Base-by-base conservation (phyloP, 768 basidiomycete genomes). In the Lentinula lateritia region DNA sequence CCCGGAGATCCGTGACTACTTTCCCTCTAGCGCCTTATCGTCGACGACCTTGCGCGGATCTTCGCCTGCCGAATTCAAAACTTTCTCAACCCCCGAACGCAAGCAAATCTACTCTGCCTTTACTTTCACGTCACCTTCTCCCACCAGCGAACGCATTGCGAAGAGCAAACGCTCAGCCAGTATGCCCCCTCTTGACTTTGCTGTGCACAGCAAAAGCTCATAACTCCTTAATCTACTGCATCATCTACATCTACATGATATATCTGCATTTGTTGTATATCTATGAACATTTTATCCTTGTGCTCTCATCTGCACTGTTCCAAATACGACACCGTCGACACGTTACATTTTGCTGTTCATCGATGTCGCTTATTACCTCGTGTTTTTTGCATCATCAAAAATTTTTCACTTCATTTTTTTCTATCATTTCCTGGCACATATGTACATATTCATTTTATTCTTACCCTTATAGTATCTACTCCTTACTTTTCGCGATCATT, bases 111-210 rank as follows among this genome's bases (percentile, higher is more conserved):
- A 89, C 70, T 79, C 88, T 20, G 80, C 88, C 4, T 92, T 92
- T 70, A 92, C 90, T 3, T 92, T 92, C 75, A 81, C 85, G 15
- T 87, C 89, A 1, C 90, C 90, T 6, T 87, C 87, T 1, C 84
- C 83, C 9, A 77, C 83, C 0, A 79, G 81, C 57, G 74, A 82
- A 61, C 84, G 85, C 60, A 81, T 80, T 73, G 50, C 48, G 13
- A 60, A 42, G 12, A 42, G 8, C 43, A 43, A 28, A 23, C 59
- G 59, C 59, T 18, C 59, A 6, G 23, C 50, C n/a, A 60, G 59
- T 23, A 32, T 60, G 39, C 59, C 59, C 13, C 48, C 41, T 52
- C 59, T 60, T 0, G 59, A 39, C 10, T 41, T 60, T 16, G 48
- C 12, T 38, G 54, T 13, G 28, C 18, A 39, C 8, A 7, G 23